Evolutionary conservation across 495 filamentous ascomycete genomes (phyloP).

Genomic region (Penicillium mononematosum): DNA sequence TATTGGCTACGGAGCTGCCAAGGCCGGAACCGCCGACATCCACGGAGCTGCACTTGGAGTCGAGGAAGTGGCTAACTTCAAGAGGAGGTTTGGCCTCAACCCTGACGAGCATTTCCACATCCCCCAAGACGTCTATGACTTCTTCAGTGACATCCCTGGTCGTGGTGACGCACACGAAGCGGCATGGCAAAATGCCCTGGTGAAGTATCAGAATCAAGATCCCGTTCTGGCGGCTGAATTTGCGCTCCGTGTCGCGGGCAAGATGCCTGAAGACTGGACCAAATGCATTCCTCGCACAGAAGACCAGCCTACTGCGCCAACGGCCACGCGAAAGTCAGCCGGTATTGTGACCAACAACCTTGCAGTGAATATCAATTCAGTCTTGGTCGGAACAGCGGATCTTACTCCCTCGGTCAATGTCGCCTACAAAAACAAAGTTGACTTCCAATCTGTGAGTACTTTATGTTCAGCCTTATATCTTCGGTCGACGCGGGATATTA

Average conservation of each 20-base stretch:
- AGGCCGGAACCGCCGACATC: no score
- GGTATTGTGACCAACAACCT: slow-evolving; percentile 38
- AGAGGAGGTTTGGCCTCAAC: slow-evolving; percentile 41
- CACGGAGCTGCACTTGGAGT: no score
- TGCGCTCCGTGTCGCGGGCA: slow-evolving; percentile 38
- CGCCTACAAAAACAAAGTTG: slow-evolving; percentile 47
- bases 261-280: slow-evolving; percentile 39
- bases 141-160: slow-evolving; percentile 40
- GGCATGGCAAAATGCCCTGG: slow-evolving; percentile 30
- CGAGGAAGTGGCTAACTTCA: slow-evolving; percentile 22
- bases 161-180: slow-evolving; percentile 35
- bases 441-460: slow-evolving; percentile 28
- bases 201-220: no score
- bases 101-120: slow-evolving; percentile 43
- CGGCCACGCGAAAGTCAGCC: no score
- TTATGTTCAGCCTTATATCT: neutral
- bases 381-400: slow-evolving; percentile 58
- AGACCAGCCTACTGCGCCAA: slow-evolving; percentile 38
- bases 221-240: slow-evolving; percentile 47
- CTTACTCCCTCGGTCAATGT: slow-evolving; percentile 54
- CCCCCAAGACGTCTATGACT: slow-evolving; percentile 40
- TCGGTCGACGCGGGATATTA: no score
- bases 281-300: slow-evolving; percentile 40
- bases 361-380: slow-evolving; percentile 38
- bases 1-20: no score